These are phyloP conservation scores for Astrephomene gubernaculifera DNA, from an alignment of 139 green algal genomes.

Conservation along the genomic window DNA sequence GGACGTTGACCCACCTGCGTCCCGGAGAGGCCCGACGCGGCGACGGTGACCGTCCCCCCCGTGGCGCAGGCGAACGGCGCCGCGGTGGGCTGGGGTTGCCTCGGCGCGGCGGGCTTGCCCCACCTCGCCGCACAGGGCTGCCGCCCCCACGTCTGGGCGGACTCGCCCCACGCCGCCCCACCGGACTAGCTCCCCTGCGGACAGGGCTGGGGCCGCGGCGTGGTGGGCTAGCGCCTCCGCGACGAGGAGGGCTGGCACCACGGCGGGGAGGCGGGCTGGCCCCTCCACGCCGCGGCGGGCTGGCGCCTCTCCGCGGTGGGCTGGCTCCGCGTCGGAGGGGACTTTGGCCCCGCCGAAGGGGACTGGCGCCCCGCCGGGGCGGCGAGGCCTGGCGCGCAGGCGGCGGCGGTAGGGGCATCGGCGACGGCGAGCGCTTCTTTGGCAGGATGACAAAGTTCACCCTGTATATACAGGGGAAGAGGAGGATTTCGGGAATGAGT, in stretches of 20 bases:
- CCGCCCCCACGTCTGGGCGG: background rate
- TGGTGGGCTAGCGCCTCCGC: background rate
- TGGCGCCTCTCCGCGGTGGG: background rate
- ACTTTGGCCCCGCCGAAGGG: background rate
- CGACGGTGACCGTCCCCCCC: conserved; percentile 3
- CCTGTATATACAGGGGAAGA: too few relatives aligned
- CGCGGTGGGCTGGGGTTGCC: conserved; percentile 12
- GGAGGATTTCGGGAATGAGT: too few relatives aligned
- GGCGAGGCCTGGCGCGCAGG: conserved; percentile 4
- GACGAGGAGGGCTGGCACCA: conserved; percentile 18
- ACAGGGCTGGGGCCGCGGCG: background rate
- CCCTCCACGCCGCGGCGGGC: background rate
- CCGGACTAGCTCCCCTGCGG: background rate
- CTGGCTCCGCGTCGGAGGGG: background rate
- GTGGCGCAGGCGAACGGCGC: conserved; percentile 11
- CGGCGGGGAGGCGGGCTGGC: conserved; percentile 1
- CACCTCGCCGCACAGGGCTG: background rate
- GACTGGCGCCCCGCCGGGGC: conserved; percentile 16
- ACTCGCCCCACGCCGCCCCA: background rate
- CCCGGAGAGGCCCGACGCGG: conserved; percentile 15
- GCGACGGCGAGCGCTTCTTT: conserved; percentile 29
- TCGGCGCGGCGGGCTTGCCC: background rate
- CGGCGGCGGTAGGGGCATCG: conserved; percentile 24
- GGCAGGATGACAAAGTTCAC: conserved; percentile 56
- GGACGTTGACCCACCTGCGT: conserved; percentile 6